Percentiles rank a stretch among this genome's conserved stretches.
Conservation (phyloP, 1,139 yeast species). For the Saccharomyces pastorianus region DNA sequence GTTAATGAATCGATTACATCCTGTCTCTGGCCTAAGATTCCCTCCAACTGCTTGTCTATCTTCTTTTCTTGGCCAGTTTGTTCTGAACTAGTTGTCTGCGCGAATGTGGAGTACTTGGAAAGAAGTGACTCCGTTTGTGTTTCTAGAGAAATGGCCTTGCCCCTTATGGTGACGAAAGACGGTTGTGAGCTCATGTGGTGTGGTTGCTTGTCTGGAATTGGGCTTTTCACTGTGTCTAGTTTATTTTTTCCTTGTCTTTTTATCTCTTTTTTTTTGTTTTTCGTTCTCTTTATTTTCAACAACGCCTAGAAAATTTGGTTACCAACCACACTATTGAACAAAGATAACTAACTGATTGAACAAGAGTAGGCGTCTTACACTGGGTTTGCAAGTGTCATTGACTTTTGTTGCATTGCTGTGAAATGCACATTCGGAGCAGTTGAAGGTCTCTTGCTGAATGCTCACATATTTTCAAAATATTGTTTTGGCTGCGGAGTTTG, state of each 20-base stretch:
- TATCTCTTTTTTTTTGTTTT: conserved; percentile 2
- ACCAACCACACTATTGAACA: neutral
- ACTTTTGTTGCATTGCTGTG: too few relatives aligned
- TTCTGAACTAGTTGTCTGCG: conserved; percentile 43
- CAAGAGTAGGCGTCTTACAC: neutral
- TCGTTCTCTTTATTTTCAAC: conserved; percentile 4
- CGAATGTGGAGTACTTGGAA: conserved; percentile 44
- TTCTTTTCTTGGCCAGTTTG: conserved; percentile 43
- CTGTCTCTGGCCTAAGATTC: conserved; percentile 36
- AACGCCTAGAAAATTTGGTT: conserved; percentile 1
- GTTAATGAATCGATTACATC: conserved; percentile 34
- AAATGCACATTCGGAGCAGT: too few relatives aligned
- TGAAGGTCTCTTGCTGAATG: too few relatives aligned
- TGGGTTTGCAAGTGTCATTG: neutral
- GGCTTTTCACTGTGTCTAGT: neutral
- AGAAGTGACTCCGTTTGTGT: conserved; percentile 46
- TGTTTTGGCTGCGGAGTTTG: too few relatives aligned
- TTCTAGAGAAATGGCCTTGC: conserved; percentile 50
- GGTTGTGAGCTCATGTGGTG: conserved; percentile 2
- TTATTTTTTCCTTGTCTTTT: neutral
- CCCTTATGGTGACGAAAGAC: conserved; percentile 43
- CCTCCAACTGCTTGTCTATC: conserved; percentile 38
- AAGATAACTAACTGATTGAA: neutral
- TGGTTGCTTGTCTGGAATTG: neutral
- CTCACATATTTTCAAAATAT: too few relatives aligned